phyloP scores from a whole-genome alignment of 148 eudicot genomes.

The Rhododendron kiyosumense region DNA sequence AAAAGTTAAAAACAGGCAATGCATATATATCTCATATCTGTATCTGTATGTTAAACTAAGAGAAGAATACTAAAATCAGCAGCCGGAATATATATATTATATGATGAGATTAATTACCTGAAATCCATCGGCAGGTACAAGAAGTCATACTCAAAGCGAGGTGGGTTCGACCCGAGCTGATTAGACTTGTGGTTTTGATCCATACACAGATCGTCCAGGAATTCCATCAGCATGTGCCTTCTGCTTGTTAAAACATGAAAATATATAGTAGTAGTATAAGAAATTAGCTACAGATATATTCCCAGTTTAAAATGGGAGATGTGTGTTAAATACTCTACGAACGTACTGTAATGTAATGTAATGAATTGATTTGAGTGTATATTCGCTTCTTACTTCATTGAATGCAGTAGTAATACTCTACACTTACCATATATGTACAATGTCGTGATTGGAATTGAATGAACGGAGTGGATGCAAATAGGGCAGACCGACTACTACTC shows the following conservation, averaged over 20 bases:
- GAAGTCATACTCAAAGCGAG: slow-evolving; percentile 24
- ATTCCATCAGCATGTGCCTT: slow-evolving; percentile 19
- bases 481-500: no score
- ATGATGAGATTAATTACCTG: slow-evolving; percentile 9
- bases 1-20: no score
- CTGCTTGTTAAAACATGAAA: slow-evolving; percentile 7
- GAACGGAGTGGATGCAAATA: background rate
- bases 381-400: background rate
- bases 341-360: no score
- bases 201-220: slow-evolving; percentile 18
- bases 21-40: no score
- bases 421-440: no score
- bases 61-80: background rate
- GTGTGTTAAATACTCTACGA: no score
- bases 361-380: no score
- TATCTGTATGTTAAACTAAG: no score
- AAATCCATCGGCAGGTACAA: slow-evolving; percentile 35
- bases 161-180: background rate
- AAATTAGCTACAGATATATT: background rate
- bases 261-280: no score
- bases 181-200: background rate
- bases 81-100: background rate
- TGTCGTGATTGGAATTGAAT: no score
- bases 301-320: background rate
- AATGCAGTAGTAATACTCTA: no score